phyloP scores from a whole-genome alignment of 208 protist genomes.

The Entamoeba moshkovskii region DNA sequence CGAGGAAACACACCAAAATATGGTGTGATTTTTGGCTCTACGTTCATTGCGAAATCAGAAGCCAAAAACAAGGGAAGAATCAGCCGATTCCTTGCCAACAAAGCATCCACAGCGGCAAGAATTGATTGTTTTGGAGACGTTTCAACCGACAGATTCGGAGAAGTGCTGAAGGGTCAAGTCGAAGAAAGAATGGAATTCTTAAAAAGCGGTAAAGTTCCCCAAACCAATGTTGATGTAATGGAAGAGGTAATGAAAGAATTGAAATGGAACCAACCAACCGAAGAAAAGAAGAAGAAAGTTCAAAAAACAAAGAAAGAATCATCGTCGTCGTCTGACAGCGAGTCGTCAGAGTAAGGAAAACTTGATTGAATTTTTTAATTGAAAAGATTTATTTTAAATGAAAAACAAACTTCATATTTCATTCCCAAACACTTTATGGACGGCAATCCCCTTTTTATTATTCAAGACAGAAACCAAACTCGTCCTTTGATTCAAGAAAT shows the following conservation, averaged over 20 bases:
- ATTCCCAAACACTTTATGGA: too few relatives aligned
- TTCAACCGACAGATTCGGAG: not conserved
- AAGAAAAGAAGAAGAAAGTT: conserved; percentile 7
- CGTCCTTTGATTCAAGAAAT: not conserved
- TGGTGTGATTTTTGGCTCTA: conserved; percentile 21
- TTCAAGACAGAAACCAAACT: not conserved
- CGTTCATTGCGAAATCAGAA: not conserved
- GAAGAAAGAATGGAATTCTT: conserved; percentile 7
- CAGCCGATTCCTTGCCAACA: conserved; percentile 16
- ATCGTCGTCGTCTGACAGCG: not conserved
- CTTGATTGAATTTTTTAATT: too few relatives aligned
- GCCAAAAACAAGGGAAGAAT: conserved; percentile 21
- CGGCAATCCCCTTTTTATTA: too few relatives aligned
- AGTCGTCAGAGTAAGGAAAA: not conserved
- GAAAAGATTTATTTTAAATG: too few relatives aligned
- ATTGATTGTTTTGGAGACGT: conserved; percentile 11
- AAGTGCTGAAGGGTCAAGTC: not conserved
- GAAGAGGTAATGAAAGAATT: not conserved
- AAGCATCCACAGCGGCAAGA: conserved; percentile 7
- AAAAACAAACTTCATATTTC: too few relatives aligned
- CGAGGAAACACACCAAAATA: conserved; percentile 47
- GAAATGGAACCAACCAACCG: not conserved
- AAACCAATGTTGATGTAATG: not conserved
- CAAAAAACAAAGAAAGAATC: not conserved
- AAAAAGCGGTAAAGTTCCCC: not conserved